Base-by-base conservation (phyloP, 2,329 filamentous ascomycete species). In the Alternaria incomplexa region DNA sequence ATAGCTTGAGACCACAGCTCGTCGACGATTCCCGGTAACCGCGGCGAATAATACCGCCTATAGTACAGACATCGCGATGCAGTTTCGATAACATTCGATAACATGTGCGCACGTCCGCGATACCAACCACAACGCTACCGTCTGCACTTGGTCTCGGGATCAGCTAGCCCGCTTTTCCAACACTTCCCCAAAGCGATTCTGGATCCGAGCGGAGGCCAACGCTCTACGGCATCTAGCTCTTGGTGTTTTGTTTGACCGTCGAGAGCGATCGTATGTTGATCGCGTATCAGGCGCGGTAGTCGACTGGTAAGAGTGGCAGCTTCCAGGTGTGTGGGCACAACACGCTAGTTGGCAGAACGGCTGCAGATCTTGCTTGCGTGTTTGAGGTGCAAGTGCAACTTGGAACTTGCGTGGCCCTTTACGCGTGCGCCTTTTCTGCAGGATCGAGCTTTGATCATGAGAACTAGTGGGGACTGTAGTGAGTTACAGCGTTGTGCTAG, bases 401-500 rank as follows among this genome's bases (percentile, higher is more conserved):
- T 12, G 50, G 30, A 26, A 46, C 13, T 53, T 53, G 48, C 60
- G 60, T 43, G 55, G 55, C 55, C 48, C 12, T 36, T 46, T 54
- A 40, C 44, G 56, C 55, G 44, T 63, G 61, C 50, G 43, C 48
- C 17, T 55, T 44, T 25, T 48, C 56, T 30, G 40, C 50, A 36
- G 47, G 54, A 44, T 44, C 54, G 22, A 57, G 47, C 46, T 52
- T 52, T 56, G 28, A 57, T 40, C 36, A 40, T 28, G 48, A 48
- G 59, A 61, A 61, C 59, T 45, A 30, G 59, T 61, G 59, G 59
- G 59, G 59, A 61, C 28, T 26, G 15, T 8, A 13, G 23, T 15
- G 9, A 55, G 52, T 45, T 22, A 5, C 52, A 25, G 40, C 40
- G 43, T 25, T 56, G 52, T 36, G 25, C 40, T 36, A 32, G 20